Conservation (phyloP, 768 basidiomycete genomes). For the Tylopilus plumbeoviolaceoides region DNA sequence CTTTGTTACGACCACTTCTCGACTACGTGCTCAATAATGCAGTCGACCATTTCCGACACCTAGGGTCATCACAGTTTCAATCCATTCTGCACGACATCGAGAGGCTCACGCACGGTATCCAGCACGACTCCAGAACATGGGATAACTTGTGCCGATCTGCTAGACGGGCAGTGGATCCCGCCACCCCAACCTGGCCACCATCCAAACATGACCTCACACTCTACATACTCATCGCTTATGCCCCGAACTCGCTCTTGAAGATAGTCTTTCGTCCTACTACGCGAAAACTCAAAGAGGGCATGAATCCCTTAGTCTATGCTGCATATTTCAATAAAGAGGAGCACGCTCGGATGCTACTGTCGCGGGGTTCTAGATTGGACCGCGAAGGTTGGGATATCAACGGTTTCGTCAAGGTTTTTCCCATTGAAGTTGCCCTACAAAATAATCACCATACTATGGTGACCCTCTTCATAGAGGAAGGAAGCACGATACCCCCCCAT, state of each 20-base stretch:
- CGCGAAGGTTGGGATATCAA: neutral
- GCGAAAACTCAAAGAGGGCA: neutral
- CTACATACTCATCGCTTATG: slow-evolving; percentile 1
- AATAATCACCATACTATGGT: neutral
- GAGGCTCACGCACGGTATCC: neutral
- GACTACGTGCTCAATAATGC: neutral
- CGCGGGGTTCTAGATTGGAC: neutral
- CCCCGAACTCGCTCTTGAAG: neutral
- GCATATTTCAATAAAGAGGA: slow-evolving; percentile 1
- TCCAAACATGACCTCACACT: neutral
- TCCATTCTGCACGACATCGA: neutral
- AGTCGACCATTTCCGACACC: neutral
- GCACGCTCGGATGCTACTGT: neutral
- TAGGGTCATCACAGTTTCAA: neutral
- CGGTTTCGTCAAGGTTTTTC: neutral
- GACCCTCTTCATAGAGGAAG: neutral
- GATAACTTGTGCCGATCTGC: neutral
- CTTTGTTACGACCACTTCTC: neutral
- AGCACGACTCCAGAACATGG: neutral
- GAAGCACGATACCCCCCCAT: no score
- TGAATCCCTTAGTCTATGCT: slow-evolving; percentile 4
- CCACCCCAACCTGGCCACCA: neutral
- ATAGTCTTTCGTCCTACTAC: neutral
- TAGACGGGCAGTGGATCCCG: neutral
- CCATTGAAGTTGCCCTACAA: neutral